These are phyloP conservation scores for Sugiyamaella paludigena DNA, from an alignment of 1,139 yeast genomes.

Conservation along the genomic window DNA sequence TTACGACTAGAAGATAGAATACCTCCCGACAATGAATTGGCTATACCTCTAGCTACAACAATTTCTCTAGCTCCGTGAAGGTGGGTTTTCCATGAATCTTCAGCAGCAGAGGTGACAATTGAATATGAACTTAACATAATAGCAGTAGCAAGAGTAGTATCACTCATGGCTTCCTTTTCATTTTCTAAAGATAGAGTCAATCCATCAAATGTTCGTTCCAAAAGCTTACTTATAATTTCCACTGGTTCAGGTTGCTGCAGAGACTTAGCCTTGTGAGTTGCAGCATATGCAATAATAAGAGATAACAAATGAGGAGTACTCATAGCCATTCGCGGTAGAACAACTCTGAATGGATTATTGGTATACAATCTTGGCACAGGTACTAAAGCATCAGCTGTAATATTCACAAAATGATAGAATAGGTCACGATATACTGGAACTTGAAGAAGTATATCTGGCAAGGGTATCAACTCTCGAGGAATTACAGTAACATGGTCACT, in stretches of 20 bases:
- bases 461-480: conserved; percentile 52
- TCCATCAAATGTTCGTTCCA: conserved; percentile 58
- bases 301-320: conserved; percentile 54
- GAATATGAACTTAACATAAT: conserved; percentile 63
- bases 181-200: conserved; percentile 53
- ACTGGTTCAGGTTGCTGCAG: conserved; percentile 43
- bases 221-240: conserved; percentile 49
- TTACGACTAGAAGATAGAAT: conserved; percentile 9
- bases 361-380: conserved; percentile 62
- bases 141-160: conserved; percentile 65
- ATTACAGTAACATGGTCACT: conserved; percentile 28
- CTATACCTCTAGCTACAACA: conserved; percentile 55
- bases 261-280: conserved; percentile 45
- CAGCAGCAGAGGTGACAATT: conserved; percentile 41
- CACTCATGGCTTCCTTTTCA: conserved; percentile 54
- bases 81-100: conserved; percentile 58
- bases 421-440: conserved; percentile 60
- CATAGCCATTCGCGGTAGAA: conserved; percentile 71
- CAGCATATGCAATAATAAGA: conserved; percentile 65
- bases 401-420: conserved; percentile 62
- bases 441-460: conserved; percentile 56
- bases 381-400: conserved; percentile 61
- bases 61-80: conserved; percentile 69
- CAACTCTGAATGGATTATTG: conserved; percentile 64
- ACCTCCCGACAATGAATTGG: conserved; percentile 29